These are phyloP conservation scores for Pseudogymnoascus pannorum DNA, from an alignment of 2,329 filamentous ascomycete species.

Conservation along the genomic window DNA sequence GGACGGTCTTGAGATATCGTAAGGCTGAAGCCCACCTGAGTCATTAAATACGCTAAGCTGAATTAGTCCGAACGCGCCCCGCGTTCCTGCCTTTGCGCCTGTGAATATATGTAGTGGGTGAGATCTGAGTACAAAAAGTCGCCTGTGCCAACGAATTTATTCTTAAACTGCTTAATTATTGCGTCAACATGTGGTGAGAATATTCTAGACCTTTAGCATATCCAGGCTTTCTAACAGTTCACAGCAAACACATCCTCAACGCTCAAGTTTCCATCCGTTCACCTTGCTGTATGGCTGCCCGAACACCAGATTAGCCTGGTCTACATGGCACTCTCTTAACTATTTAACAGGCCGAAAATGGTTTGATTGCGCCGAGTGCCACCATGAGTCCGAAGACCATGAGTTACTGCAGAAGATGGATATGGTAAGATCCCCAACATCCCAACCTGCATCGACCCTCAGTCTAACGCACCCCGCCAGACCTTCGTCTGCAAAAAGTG, in stretches of 20 bases:
- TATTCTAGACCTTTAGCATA: neutral
- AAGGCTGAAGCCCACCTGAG: slow-evolving; percentile 8
- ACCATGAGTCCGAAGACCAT: slow-evolving; percentile 73
- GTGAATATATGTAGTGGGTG: slow-evolving; percentile 3
- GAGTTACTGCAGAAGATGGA: slow-evolving; percentile 69
- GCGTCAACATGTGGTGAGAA: slow-evolving; percentile 8
- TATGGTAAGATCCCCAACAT: slow-evolving; percentile 48
- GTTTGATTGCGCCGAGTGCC: slow-evolving; percentile 98
- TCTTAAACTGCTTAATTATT: neutral
- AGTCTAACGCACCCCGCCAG: slow-evolving; percentile 19
- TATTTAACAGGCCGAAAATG: slow-evolving; percentile 69
- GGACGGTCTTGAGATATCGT: neutral
- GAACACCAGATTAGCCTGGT: neutral
- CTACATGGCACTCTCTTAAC: neutral
- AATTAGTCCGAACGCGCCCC: slow-evolving; percentile 2
- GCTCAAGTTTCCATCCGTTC: slow-evolving; percentile 94
- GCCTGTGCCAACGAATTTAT: neutral
- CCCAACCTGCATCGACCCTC: slow-evolving; percentile 6
- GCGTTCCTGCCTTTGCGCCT: neutral
- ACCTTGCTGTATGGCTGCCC: slow-evolving; percentile 69
- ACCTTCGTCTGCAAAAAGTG: slow-evolving; percentile 97
- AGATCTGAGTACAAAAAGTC: neutral
- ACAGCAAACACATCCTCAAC: slow-evolving; percentile 95
- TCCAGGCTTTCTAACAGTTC: neutral
- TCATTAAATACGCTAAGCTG: slow-evolving; percentile 1